Percentiles rank a stretch among this genome's conserved stretches.
These are phyloP conservation scores for Polygonum maritimum DNA, from an alignment of 148 eudicot species.

Conservation along the genomic window DNA sequence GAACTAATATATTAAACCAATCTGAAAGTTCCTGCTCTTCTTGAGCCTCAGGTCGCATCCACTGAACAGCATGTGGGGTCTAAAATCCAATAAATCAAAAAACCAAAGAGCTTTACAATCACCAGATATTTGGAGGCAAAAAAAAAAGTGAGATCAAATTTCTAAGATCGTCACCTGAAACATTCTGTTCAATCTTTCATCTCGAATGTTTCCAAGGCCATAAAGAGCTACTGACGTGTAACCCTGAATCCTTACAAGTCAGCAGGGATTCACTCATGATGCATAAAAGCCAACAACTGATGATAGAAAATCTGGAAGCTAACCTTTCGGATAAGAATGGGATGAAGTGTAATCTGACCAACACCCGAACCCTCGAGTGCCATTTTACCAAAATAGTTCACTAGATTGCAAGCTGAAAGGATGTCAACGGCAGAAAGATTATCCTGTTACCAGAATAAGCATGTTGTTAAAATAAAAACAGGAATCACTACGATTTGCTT, in stretches of 20 bases:
- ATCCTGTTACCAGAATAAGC: constrained; percentile 48
- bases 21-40: constrained; percentile 78
- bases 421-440: constrained; percentile 99
- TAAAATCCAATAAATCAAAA: constrained; percentile 21
- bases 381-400: constrained; percentile 98
- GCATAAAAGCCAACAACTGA: background rate
- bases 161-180: constrained; percentile 56
- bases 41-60: constrained; percentile 98
- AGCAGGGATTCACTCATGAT: constrained; percentile 3
- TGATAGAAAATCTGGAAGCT: constrained; percentile 13
- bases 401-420: constrained; percentile 96
- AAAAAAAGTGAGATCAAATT: background rate
- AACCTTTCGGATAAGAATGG: constrained; percentile 94
- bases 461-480: background rate
- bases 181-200: constrained; percentile 97
- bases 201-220: constrained; percentile 98
- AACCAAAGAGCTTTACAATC: background rate
- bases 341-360: constrained; percentile 82
- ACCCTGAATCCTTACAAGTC: constrained; percentile 43
- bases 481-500: background rate
- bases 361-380: constrained; percentile 96
- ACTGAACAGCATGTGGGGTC: constrained; percentile 99
- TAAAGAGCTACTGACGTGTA: constrained; percentile 85
- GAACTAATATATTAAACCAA: constrained; percentile 94
- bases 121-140: background rate